These are phyloP conservation scores for Cladosporium sp. DNA, from an alignment of 2,329 filamentous ascomycete species.

Conservation along the genomic window DNA sequence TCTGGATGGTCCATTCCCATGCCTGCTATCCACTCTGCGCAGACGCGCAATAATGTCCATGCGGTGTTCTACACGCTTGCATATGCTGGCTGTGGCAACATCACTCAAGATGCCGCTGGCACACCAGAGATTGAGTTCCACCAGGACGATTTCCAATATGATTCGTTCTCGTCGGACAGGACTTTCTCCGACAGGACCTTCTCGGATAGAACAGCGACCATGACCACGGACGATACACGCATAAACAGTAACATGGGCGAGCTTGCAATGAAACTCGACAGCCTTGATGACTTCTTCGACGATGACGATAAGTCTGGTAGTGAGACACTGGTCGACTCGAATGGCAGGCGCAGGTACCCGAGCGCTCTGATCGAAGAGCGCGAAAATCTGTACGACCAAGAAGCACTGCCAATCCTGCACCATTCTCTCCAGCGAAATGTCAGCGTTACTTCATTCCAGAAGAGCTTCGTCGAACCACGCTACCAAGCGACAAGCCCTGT, in stretches of 20 bases:
- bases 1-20: conserved; percentile 95
- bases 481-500: conserved; percentile 46
- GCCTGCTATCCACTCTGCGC: conserved; percentile 81
- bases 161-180: conserved; percentile 48
- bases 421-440: conserved; percentile 71
- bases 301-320: conserved; percentile 36
- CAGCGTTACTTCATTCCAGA: conserved; percentile 73
- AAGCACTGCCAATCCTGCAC: conserved; percentile 83
- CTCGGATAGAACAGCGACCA: conserved; percentile 73
- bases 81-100: conserved; percentile 32
- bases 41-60: conserved; percentile 87
- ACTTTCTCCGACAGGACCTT: conserved; percentile 39
- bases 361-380: conserved; percentile 51
- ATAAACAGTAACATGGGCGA: conserved; percentile 71
- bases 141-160: conserved; percentile 77
- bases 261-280: conserved; percentile 60
- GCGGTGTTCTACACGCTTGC: conserved; percentile 79
- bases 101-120: conserved; percentile 53
- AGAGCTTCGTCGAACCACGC: conserved; percentile 72
- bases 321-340: conserved; percentile 14
- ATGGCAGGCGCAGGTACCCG: conserved; percentile 17
- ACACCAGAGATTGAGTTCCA: conserved; percentile 92
- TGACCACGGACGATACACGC: conserved; percentile 80
- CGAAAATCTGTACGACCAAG: conserved; percentile 84
- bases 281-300: conserved; percentile 53